Evolutionary conservation across 176 grass and related monocot genomes (phyloP).

Genomic region (Triticum timopheevii): DNA sequence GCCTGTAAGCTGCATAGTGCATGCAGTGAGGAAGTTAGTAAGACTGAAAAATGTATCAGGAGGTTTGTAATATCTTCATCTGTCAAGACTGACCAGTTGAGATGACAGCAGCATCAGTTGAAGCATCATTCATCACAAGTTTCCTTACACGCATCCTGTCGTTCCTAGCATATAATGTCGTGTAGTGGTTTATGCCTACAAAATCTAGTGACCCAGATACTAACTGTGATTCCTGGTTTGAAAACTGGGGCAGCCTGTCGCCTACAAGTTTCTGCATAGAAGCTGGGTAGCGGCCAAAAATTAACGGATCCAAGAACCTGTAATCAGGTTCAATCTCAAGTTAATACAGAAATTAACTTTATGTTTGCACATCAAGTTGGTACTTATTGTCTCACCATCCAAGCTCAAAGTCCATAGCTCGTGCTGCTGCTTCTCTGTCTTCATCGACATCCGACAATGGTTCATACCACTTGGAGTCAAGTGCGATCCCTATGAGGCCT

Average conservation of each 20-base stretch:
- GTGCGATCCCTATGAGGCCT: conserved; percentile 63
- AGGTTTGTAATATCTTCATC: background rate
- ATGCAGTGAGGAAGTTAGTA: conserved; percentile 23
- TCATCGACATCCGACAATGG: conserved; percentile 64
- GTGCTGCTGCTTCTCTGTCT: conserved; percentile 66
- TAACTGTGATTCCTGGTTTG: conserved; percentile 43
- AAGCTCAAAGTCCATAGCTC: conserved; percentile 93
- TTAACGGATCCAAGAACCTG: conserved; percentile 93
- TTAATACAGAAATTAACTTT: background rate
- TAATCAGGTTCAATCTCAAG: conserved; percentile 16
- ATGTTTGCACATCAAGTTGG: background rate
- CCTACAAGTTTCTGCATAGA: conserved; percentile 84
- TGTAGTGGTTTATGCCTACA: conserved; percentile 98
- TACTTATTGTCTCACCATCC: conserved; percentile 64
- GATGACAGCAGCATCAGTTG: conserved; percentile 62
- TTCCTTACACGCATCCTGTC: conserved; percentile 72
- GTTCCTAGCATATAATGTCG: conserved; percentile 84
- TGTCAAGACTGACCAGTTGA: conserved; percentile 55
- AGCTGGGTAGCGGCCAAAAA: conserved; percentile 77
- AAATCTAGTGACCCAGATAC: conserved; percentile 79
- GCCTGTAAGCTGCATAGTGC: conserved; percentile 53
- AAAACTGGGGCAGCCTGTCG: conserved; percentile 72
- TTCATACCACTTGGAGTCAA: conserved; percentile 92
- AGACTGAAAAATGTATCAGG: background rate
- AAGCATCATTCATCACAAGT: conserved; percentile 79